These are phyloP conservation scores for Trypanosoma theileri DNA, from an alignment of 208 protist genomes.

Conservation along the genomic window DNA sequence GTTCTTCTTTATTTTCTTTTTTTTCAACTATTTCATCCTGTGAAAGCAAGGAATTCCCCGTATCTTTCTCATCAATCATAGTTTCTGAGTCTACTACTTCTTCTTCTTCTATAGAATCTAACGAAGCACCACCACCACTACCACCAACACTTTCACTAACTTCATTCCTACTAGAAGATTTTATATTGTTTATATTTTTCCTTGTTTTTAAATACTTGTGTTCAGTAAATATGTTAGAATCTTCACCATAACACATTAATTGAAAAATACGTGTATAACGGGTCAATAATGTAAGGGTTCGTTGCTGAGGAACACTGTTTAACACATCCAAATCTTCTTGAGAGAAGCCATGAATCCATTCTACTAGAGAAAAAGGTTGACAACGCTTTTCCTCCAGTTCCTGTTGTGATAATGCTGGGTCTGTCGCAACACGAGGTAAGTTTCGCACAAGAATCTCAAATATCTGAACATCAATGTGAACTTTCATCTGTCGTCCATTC, in stretches of 20 bases:
- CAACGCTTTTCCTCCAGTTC: slow-evolving; percentile 42
- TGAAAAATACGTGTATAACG: slow-evolving; percentile 77
- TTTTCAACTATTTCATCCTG: neutral
- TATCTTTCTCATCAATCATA: neutral
- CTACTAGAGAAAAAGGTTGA: slow-evolving; percentile 40
- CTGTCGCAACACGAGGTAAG: slow-evolving; percentile 52
- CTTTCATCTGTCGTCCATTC: neutral
- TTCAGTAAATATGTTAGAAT: slow-evolving; percentile 49
- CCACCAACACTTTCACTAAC: neutral
- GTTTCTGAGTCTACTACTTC: too few relatives aligned
- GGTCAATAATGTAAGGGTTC: slow-evolving; percentile 45
- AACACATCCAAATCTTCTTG: slow-evolving; percentile 56
- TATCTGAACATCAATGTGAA: slow-evolving; percentile 40
- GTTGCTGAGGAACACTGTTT: slow-evolving; percentile 46
- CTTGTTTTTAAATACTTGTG: slow-evolving; percentile 13
- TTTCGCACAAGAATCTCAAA: slow-evolving; percentile 67
- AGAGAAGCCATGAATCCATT: slow-evolving; percentile 77
- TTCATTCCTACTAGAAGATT: neutral
- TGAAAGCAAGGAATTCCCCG: neutral
- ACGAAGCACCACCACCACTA: neutral
- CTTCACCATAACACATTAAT: slow-evolving; percentile 56
- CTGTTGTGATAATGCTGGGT: slow-evolving; percentile 1
- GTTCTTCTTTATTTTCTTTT: neutral
- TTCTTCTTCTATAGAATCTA: neutral
- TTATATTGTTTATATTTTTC: slow-evolving; percentile 5